phyloP scores from a whole-genome alignment of 225 moss, liverwort and hornwort genomes.

The Marchantia paleacea region DNA sequence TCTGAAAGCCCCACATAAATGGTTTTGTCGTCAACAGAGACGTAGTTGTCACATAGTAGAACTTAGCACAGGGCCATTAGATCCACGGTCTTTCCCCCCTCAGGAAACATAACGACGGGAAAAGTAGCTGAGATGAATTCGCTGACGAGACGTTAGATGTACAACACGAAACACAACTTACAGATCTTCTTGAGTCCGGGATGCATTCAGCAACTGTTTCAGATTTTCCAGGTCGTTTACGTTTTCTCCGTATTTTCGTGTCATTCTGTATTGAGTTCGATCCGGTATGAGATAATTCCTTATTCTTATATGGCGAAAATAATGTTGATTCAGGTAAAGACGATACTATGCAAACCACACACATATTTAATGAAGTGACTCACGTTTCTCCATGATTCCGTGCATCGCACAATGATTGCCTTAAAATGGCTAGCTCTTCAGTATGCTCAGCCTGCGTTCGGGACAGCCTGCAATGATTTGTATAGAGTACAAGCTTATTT shows the following conservation, averaged over 20 bases:
- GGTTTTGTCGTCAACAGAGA: too few relatives aligned
- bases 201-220: slow-evolving; percentile 27
- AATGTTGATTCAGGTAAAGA: not conserved
- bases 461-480: slow-evolving; percentile 29
- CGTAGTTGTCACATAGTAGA: too few relatives aligned
- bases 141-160: not conserved
- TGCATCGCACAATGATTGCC: slow-evolving; percentile 46
- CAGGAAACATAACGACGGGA: too few relatives aligned
- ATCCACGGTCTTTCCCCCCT: too few relatives aligned
- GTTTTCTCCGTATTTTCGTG: slow-evolving; percentile 29
- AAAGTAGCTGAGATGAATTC: not conserved
- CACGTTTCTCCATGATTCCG: slow-evolving; percentile 40
- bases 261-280: slow-evolving; percentile 17
- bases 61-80: too few relatives aligned
- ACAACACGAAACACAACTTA: slow-evolving; percentile 17
- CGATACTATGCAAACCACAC: not conserved
- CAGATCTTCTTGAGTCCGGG: slow-evolving; percentile 34
- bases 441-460: slow-evolving; percentile 38
- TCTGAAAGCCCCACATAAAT: too few relatives aligned
- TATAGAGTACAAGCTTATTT: not conserved
- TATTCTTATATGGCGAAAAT: not conserved
- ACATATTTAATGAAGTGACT: not conserved
- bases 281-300: not conserved
- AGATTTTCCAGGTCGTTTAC: slow-evolving; percentile 27
- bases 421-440: slow-evolving; percentile 40